Base-by-base conservation (phyloP, 225 moss, liverwort and hornwort species). In the Pseudisothecium myosuroides region DNA sequence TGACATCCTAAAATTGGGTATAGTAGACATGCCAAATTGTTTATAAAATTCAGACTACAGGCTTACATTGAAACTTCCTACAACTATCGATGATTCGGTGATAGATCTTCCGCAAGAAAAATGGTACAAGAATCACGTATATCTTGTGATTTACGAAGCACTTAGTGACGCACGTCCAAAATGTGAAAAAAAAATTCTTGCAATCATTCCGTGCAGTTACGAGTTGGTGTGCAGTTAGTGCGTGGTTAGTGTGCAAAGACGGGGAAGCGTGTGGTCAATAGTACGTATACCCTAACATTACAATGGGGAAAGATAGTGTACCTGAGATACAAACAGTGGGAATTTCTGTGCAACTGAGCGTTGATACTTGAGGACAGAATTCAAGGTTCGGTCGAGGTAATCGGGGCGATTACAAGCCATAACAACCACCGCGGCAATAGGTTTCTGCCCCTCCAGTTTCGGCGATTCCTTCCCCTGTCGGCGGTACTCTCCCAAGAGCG, bases 331-430 rank as follows among this genome's bases (percentile, higher is more conserved):
- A 89, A 96, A 97, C 32, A 99, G 93, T 54, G 97, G 96, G 83
- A 97, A 99, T 85, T 96, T 99, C 37, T 95, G 88, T 24, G 97
- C 94, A 67, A 96, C 93, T 80, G 94, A 47, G 59, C 90, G 90
- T 85, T 97, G 97, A 90, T 96, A 94, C 93, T 96, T 93, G 73
- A 99, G 92, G 66, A 99, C 95, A 90, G 97, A 99, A 21, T 94
- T 95, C 43, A 99, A 84, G 8, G 99, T 97, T 85, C 95, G 94
- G 28, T 97, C 95, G 81, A 99, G 91, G 83, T 97, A 99, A 80
- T 99, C 99, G 32, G 96, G 96, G 21, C 99, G 96, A 91, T 99
- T 99, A 89, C 96, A 99, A 86, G 99, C 97, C 99, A 99, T 99
- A 60, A 99, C 87, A 71, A 99, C 99, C 66, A 99, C 97, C 49